Conservation (phyloP, 2,329 filamentous ascomycete species). For the Aspergillus flavus region DNA sequence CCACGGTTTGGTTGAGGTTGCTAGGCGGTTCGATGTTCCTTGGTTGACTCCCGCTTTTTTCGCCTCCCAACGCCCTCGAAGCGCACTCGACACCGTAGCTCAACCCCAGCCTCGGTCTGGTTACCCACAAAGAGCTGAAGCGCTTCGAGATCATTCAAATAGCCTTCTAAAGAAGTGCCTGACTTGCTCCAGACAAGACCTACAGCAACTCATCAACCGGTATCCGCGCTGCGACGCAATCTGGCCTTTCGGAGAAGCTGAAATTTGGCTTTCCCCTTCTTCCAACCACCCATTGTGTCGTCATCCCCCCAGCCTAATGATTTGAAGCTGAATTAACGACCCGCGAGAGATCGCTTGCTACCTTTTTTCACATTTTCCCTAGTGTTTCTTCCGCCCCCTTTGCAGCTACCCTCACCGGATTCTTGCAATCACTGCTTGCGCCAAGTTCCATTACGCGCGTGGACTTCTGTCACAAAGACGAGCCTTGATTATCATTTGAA, state of each 20-base stretch:
- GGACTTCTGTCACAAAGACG: conserved; percentile 4
- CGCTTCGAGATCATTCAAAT: not conserved
- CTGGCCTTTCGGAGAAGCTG: conserved; percentile 19
- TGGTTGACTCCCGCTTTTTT: conserved; percentile 20
- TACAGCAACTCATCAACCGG: conserved; percentile 8
- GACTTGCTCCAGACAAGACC: not conserved
- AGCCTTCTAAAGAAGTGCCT: not conserved
- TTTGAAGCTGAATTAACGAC: conserved; percentile 13
- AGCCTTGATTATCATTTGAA: not conserved
- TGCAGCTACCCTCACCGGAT: not conserved
- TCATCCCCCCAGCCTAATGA: conserved; percentile 13
- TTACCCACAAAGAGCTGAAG: not conserved
- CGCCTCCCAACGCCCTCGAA: conserved; percentile 10
- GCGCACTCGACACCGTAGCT: conserved; percentile 1
- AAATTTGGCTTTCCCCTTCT: conserved; percentile 15
- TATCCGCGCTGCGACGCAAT: conserved; percentile 19
- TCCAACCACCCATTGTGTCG: conserved; percentile 13
- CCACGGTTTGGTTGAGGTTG: conserved; percentile 16
- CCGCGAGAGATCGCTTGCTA: conserved; percentile 20
- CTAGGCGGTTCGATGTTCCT: conserved; percentile 22
- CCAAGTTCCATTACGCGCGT: not conserved
- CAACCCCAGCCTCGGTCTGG: not conserved
- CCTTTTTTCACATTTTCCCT: not conserved
- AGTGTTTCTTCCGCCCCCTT: not conserved
- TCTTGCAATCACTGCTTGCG: not conserved